Evolutionary conservation across 768 basidiomycete species (phyloP).

Genomic region (Boletellus ananas): DNA sequence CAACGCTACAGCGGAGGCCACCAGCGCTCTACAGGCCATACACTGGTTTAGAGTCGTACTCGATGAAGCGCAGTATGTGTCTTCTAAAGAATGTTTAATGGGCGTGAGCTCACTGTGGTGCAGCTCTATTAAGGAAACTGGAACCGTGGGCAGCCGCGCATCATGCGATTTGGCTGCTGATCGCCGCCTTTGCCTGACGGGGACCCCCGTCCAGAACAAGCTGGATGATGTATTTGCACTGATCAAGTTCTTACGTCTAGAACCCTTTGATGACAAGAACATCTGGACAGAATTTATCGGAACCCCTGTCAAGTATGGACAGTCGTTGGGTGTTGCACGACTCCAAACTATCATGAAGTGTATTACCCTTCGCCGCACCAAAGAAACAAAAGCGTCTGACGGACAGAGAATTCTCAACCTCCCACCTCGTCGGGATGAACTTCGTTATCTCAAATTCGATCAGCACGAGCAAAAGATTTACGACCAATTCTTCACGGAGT

Average conservation of each 20-base stretch:
- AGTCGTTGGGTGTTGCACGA: conserved; percentile 85
- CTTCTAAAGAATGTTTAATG: background rate
- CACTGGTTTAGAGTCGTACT: conserved; percentile 96
- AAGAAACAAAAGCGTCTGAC: conserved; percentile 77
- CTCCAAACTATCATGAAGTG: conserved; percentile 96
- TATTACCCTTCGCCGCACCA: conserved; percentile 94
- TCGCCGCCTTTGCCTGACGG: conserved; percentile 90
- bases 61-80: conserved; percentile 91
- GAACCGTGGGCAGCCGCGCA: conserved; percentile 90
- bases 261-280: conserved; percentile 90
- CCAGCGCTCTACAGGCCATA: conserved; percentile 87
- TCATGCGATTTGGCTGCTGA: conserved; percentile 94
- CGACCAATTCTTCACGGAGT: conserved; percentile 82
- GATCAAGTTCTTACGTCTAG: conserved; percentile 90
- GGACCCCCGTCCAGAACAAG: conserved; percentile 98
- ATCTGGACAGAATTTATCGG: conserved; percentile 93
- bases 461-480: conserved; percentile 81
- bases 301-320: conserved; percentile 88
- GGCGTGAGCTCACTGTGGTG: background rate
- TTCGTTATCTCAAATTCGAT: conserved; percentile 82
- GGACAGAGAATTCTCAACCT: conserved; percentile 84
- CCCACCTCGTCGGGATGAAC: conserved; percentile 86
- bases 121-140: conserved; percentile 95
- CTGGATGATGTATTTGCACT: conserved; percentile 97
- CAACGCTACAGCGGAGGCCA: conserved; percentile 42